Evolutionary conservation across 108 stramenopile genomes (phyloP), one percentile per base, ranked within the genome.

Genomic region (Poteriospumella lacustris): DNA sequence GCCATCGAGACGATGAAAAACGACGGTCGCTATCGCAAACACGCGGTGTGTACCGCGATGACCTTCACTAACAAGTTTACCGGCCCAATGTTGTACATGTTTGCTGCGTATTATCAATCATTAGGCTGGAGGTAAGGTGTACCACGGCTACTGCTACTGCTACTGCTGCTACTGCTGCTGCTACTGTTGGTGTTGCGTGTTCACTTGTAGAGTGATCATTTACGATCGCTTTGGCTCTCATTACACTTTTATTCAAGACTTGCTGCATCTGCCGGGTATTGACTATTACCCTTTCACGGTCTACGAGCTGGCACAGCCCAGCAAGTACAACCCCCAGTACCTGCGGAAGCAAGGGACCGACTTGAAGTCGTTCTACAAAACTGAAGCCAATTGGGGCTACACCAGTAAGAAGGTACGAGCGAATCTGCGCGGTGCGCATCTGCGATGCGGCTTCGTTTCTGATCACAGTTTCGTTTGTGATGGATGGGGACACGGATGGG

Each of bases 201-300:
- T n/a, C n/a, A n/a, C n/a, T n/a, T n/a, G n/a, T n/a, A 56, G 24
- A 12, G 60, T 64, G 29, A 64, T 64, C 36, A 33, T 64, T 19
- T 64, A 64, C 36, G 60, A 64, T 64, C 60, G 60, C 15, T 64
- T 31, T 64, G 60, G 60, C 36, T 33, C 36, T 64, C 60, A 64
- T 64, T 34, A 34, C 5, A 5, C 15, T 31, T 19, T 31, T 24
- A 5, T 64, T 31, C 9, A 31, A 64, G 60, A 64, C 31, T 64
- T 64, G 24, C 36, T 64, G 31, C 5, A 64, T 3, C 36, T 64
- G 24, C 60, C 60, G 28, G 60, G 60, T 12, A 34, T 64, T 19
- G 60, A 64, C 36, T 64, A 64, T 24, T 64, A 64, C 60, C 60
- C 60, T 64, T 64, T 64, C 60, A 64, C 60, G 36, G n/a, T 64